Percentiles rank a stretch among this genome's conserved stretches.
Evolutionary conservation across 148 eudicot genomes (phyloP).

Genomic region (Suaeda aralocaspica): DNA sequence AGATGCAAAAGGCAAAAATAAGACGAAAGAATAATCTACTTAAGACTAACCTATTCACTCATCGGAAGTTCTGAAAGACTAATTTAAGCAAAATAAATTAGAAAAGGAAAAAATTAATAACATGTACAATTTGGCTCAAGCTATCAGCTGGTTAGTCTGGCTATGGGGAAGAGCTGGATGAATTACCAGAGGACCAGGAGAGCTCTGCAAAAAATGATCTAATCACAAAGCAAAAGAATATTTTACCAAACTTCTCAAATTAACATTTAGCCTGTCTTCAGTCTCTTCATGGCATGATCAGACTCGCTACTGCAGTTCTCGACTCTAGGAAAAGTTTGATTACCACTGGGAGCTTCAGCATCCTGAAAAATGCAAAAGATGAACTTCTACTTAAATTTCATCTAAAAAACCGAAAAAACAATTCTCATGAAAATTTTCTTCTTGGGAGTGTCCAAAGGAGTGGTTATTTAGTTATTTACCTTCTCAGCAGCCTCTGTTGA

Average conservation of each 20-base stretch:
- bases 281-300: slow-evolving; percentile 57
- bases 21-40: slow-evolving; percentile 16
- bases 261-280: slow-evolving; percentile 49
- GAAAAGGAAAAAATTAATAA: not conserved
- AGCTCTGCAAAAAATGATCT: slow-evolving; percentile 40
- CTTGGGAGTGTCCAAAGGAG: too few species aligned
- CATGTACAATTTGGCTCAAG: slow-evolving; percentile 55
- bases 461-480: slow-evolving; percentile 36
- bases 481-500: slow-evolving; percentile 33
- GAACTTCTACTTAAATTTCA: not conserved
- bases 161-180: slow-evolving; percentile 18
- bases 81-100: not conserved
- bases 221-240: slow-evolving; percentile 39
- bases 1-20: slow-evolving; percentile 9
- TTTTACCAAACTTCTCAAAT: slow-evolving; percentile 8
- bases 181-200: slow-evolving; percentile 17
- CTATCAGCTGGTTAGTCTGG: slow-evolving; percentile 27
- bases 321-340: slow-evolving; percentile 30
- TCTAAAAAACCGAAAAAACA: not conserved
- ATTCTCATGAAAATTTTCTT: not conserved
- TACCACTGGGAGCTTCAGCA: slow-evolving; percentile 29
- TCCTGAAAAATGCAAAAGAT: slow-evolving; percentile 31
- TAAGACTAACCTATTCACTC: slow-evolving; percentile 27
- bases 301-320: slow-evolving; percentile 40
- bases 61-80: slow-evolving; percentile 16